Conservation (phyloP, 139 green algal genomes). For the Asterochloris sp. region DNA sequence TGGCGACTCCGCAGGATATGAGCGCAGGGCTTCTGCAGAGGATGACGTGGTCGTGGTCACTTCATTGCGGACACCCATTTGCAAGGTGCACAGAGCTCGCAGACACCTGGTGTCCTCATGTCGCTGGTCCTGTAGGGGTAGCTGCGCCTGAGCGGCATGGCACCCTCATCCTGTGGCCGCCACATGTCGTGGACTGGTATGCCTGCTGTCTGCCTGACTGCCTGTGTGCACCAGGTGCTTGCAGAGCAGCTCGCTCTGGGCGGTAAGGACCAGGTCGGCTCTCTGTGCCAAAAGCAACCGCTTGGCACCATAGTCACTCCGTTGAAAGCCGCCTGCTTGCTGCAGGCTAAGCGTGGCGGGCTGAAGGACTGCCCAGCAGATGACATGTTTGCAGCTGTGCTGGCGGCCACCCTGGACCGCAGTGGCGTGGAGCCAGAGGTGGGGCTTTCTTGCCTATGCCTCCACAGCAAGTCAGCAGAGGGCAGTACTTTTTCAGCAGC, state of each 20-base stretch:
- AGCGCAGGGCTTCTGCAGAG: conserved; percentile 38
- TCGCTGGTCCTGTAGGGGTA: not conserved
- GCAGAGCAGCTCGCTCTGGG: no score
- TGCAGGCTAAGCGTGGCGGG: conserved; percentile 78
- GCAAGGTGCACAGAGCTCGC: conserved; percentile 51
- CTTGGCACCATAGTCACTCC: not conserved
- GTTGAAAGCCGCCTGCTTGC: not conserved
- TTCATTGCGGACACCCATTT: conserved; percentile 87
- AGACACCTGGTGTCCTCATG: not conserved
- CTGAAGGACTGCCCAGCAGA: conserved; percentile 90
- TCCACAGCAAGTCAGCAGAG: no score
- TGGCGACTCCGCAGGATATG: conserved; percentile 83
- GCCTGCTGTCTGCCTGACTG: not conserved
- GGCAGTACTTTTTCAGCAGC: no score
- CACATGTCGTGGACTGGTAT: not conserved
- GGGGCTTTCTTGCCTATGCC: not conserved
- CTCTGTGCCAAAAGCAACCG: not conserved
- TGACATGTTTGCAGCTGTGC: conserved; percentile 84
- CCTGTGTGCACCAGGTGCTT: not conserved
- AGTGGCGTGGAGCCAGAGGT: conserved; percentile 71
- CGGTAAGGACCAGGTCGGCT: not conserved
- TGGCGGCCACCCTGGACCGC: conserved; percentile 74
- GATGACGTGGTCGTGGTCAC: conserved; percentile 92
- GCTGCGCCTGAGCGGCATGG: no score
- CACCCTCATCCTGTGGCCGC: not conserved